Base-by-base conservation (phyloP, 2,329 filamentous ascomycete species). In the Phialemonium atrogriseum region DNA sequence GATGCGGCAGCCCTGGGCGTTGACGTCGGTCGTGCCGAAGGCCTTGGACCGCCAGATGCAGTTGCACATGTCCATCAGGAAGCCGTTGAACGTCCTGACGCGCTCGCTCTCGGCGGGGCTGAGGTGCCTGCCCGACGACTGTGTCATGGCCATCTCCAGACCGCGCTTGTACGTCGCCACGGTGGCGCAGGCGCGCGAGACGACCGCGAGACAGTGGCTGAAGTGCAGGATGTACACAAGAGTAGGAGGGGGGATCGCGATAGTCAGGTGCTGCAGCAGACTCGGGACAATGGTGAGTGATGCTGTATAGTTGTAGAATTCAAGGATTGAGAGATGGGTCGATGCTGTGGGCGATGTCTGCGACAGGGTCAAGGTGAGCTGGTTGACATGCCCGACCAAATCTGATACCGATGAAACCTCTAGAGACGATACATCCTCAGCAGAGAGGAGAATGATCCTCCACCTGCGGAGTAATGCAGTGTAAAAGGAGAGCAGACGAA, bases 1-100 rank as follows among this genome's bases (percentile, higher is more conserved):
- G 6, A 73, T 42, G 36, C 69, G 55, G 43, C 72, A 77, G 7
- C 72, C 75, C 32, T 67, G 64, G 3, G 74, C 66, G 45, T 77
- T 77, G n/a, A 68, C 59, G 41, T 89, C 83, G 2, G 63, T 61
- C 10, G 60, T 60, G 36, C 74, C 74, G 37, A 93, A 80, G 1
- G 80, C 85, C 10, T 79, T 73, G 14, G 74, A 73, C 7, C 84
- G 73, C 85, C 85, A 93, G 27, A 91, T 54, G 30, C 83, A 76
- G 50, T 93, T 93, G 62, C 84, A 88, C 19, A 87, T 70, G 50
- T 94, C 86, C 76, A 91, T 88, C 19, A 93, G 69, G 51, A 82
- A 87, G 14, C 80, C 80, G 51, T 94, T 94, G 60, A 91, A 88
- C 15, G 70, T 60, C 41, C 76, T 73, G 24, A 86, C 72, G 34